A percentile compares a stretch with the other conserved stretches of the same genome.
Conservation (phyloP, 495 filamentous ascomycete genomes). For the Bombardia bombarda region DNA sequence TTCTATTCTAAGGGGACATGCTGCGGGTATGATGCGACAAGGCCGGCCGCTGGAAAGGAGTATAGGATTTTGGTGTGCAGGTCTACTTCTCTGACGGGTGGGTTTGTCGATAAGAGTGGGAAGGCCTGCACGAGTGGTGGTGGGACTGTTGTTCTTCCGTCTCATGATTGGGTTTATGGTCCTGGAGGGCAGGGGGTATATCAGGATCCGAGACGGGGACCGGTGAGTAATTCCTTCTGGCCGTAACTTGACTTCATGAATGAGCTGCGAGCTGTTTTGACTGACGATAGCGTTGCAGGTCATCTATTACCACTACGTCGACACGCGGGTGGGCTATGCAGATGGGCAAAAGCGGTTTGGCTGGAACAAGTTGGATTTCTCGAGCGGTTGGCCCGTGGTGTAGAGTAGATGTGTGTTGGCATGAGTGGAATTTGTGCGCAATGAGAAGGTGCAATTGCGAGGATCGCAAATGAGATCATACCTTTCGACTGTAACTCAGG, state of each 20-base stretch:
- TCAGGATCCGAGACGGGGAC: slow-evolving; percentile 24
- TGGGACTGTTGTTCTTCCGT: slow-evolving; percentile 55
- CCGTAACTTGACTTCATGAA: neutral
- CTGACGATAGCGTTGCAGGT: slow-evolving; percentile 26
- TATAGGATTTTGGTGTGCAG: slow-evolving; percentile 62
- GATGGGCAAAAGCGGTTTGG: slow-evolving; percentile 61
- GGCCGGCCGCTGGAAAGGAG: slow-evolving; percentile 50
- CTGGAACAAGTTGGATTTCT: slow-evolving; percentile 58
- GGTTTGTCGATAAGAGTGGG: slow-evolving; percentile 56
- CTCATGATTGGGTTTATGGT: slow-evolving; percentile 56
- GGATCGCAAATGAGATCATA: too few species aligned
- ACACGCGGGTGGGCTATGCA: slow-evolving; percentile 56
- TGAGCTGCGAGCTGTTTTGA: neutral
- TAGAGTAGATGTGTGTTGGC: too few species aligned
- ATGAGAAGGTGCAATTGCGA: too few species aligned
- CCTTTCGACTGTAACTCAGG: too few species aligned
- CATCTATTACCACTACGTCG: slow-evolving; percentile 64
- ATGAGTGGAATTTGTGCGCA: too few species aligned
- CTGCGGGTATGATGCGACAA: slow-evolving; percentile 42
- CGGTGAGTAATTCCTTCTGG: slow-evolving; percentile 20
- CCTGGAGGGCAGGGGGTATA: slow-evolving; percentile 58
- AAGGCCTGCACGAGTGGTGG: slow-evolving; percentile 48
- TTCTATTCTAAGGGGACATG: slow-evolving; percentile 58
- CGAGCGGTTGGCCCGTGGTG: slow-evolving; percentile 58
- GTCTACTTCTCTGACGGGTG: slow-evolving; percentile 40